These are phyloP conservation scores for Pseudotulostoma volvatum DNA, from an alignment of 495 filamentous ascomycete genomes.

Conservation along the genomic window DNA sequence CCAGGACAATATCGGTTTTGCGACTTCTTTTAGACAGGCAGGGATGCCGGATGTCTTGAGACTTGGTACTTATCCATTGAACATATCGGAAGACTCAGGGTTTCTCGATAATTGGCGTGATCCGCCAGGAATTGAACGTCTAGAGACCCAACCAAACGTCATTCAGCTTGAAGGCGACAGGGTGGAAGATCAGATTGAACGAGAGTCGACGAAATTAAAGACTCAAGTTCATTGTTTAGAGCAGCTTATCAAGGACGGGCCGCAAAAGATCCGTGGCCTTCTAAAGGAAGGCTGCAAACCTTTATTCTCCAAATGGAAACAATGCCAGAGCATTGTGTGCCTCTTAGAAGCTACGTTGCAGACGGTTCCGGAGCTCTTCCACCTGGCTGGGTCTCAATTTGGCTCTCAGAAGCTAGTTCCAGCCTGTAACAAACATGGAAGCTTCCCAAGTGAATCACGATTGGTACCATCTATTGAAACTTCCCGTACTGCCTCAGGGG, in stretches of 20 bases:
- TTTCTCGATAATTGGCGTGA: conserved; percentile 4
- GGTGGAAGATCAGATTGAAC: conserved; percentile 8
- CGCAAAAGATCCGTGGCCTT: conserved; percentile 4
- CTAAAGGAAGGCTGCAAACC: conserved; percentile 5
- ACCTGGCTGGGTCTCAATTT: conserved; percentile 6
- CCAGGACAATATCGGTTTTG: conserved; percentile 22
- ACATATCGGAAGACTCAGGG: conserved; percentile 7
- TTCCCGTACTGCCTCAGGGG: background rate
- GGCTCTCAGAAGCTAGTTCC: conserved; percentile 1
- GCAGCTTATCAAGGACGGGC: conserved; percentile 1
- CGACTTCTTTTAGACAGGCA: conserved; percentile 28
- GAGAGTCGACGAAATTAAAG: conserved; percentile 18
- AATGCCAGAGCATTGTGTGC: conserved; percentile 7
- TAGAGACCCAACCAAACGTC: background rate
- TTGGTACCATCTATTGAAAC: background rate
- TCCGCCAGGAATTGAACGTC: background rate
- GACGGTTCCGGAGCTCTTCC: conserved; percentile 10
- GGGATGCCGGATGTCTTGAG: conserved; percentile 23
- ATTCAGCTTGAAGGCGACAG: conserved; percentile 1
- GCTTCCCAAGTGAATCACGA: background rate
- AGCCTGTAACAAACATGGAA: background rate
- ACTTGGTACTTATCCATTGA: conserved; percentile 13
- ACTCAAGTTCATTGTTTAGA: conserved; percentile 1
- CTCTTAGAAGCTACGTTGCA: conserved; percentile 5
- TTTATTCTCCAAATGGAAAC: conserved; percentile 4